Evolutionary conservation across 257 asterid species (phyloP).

Genomic region (Petunia secreta): DNA sequence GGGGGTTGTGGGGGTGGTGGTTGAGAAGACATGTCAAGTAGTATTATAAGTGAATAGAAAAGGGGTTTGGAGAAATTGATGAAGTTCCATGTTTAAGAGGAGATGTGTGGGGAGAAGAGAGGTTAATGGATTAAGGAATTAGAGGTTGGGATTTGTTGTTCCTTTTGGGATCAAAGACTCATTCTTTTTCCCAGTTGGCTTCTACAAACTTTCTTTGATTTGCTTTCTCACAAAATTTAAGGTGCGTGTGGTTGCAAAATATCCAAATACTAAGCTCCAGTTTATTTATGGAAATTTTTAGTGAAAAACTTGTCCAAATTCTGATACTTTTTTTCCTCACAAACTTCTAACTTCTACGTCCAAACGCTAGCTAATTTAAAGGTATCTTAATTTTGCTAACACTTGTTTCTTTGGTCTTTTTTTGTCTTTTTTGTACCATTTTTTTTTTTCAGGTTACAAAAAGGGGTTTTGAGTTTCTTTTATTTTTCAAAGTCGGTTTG

Average conservation of each 20-base stretch:
- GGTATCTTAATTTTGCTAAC: too few species aligned
- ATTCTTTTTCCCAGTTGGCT: conserved; percentile 17
- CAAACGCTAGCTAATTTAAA: too few species aligned
- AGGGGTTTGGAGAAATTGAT: background rate
- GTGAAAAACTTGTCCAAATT: too few species aligned
- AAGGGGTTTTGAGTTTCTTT: too few species aligned
- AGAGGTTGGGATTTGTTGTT: conserved; percentile 49
- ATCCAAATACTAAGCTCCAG: background rate
- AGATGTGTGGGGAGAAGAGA: background rate
- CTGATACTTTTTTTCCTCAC: too few species aligned
- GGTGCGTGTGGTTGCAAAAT: background rate
- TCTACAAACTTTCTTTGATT: background rate
- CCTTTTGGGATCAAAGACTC: conserved; percentile 38
- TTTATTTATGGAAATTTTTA: too few species aligned
- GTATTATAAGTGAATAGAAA: conserved; percentile 14
- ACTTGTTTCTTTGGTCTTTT: too few species aligned
- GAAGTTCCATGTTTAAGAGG: conserved; percentile 29
- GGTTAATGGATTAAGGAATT: conserved; percentile 18
- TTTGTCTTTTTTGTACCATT: too few species aligned
- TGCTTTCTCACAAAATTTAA: background rate
- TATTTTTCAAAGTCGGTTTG: too few species aligned
- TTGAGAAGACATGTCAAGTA: conserved; percentile 44
- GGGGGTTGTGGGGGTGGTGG: conserved; percentile 51
- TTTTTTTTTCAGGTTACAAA: too few species aligned
- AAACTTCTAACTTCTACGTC: too few species aligned